Base-by-base conservation (phyloP, 192 early-diverging fungal genomes). In the Coemansia sp. region DNA sequence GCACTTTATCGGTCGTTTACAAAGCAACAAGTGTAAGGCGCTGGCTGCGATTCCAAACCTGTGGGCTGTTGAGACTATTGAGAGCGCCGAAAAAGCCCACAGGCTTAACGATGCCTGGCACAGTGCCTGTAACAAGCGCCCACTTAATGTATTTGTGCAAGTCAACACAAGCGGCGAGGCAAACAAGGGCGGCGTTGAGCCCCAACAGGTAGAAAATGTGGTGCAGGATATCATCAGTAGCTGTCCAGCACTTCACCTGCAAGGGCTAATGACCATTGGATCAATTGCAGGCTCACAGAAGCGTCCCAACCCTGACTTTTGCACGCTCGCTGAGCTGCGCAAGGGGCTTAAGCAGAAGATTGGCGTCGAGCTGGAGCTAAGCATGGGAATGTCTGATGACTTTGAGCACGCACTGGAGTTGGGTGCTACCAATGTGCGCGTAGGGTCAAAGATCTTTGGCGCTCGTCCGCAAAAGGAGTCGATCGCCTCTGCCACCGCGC, bases 311-410 rank as follows among this genome's bases (percentile, higher is more conserved):
- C 83, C 83, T 0, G 83, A 85, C 31, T 85, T 85, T 62, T 55
- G 76, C 27, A 55, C 59, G n/a, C 58, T 74, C n/a, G 64, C 55
- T 2, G 53, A 62, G 28, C 68, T 84, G 58, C 68, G 79, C 32
- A 67, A 72, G 34, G 60, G 59, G 52, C 53, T 82, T 56, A 38
- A 56, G 50, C 38, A 56, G 3, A 47, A 23, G 21, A 32, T 66
- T 4, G 82, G 80, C 14, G 25, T 58, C 18, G 63, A 47, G 16
- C 69, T 97, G 44, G 92, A 93, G 74, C 77, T 96, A 54, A 93
- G 92, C 72, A 96, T 97, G 95, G 97, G 97, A 34, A 99, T 99
- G 97, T 97, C 95, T 23, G 89, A 87, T 67, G 96, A 99, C 76
- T 98, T 88, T 86, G 85, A 87, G 56, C 78, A 85, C 32, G 96